Evolutionary conservation across 1,139 yeast species (phyloP), one percentile per base, ranked within the genome.

Genomic region (Hanseniaspora gamundiae): DNA sequence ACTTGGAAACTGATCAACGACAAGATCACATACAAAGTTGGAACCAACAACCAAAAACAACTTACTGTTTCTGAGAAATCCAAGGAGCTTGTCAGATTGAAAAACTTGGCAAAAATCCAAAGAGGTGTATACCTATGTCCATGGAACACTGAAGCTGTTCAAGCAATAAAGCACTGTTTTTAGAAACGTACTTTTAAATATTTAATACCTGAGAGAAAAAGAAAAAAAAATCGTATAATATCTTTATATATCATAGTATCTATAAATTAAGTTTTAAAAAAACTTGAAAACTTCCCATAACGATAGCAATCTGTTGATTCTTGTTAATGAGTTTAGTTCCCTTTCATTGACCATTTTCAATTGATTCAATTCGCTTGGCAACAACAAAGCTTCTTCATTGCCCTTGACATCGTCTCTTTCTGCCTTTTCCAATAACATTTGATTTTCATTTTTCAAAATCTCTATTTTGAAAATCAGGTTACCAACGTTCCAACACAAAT

Each of bases 391-490:
- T 29, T 74, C 76, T 59, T 86, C 95, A 51, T 76, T 76, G 1
- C 93, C 94, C 56, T 76, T 78, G 28, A 91, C 96, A 59, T 91
- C 97, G 49, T 83, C 94, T 61, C 97, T 74, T 50, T 80, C 82
- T 47, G 88, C 78, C 59, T 88, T 88, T 19, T 80, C 80, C 47
- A 88, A 67, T 47, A 91, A 69, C 13, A 81, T 77, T 41, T 73
- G 68, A 58, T 86, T 78, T 41, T 78, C 80, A 26, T 62, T 61
- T 49, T 84, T 78, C 52, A 84, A 69, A 7, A 61, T 64, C 38
- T 73, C 76, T 30, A 83, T 65, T 42, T 75, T 73, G 40, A 70
- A 70, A 46, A 83, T 63, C 17, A 79, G 62, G 48, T 77, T 75
- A 1, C 83, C 83, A 74, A 87, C 79, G 47, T 78, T 76, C 68